A percentile compares a stretch with the other conserved stretches of the same genome.
These are phyloP conservation scores for Phytopythium cucurbitacearum DNA, from an alignment of 352 stramenopile genomes.

Conservation along the genomic window DNA sequence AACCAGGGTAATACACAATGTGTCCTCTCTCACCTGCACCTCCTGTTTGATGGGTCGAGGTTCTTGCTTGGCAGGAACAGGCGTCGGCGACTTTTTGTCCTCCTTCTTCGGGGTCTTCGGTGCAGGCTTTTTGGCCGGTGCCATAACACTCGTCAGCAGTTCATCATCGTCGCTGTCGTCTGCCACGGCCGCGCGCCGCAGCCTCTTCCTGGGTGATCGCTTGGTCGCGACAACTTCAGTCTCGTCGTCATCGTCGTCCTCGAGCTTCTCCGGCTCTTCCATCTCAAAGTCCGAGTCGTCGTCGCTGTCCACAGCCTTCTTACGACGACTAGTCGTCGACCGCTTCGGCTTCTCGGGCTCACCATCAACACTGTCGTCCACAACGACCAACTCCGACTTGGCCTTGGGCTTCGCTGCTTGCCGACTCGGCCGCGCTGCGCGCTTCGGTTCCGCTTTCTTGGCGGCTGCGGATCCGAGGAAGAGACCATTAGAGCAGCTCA, in stretches of 20 bases:
- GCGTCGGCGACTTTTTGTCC: background rate
- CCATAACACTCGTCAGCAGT: conserved; percentile 1
- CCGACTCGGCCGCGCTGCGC: conserved; percentile 14
- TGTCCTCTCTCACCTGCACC: conserved; percentile 11
- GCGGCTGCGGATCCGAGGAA: background rate
- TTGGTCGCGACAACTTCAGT: conserved; percentile 2
- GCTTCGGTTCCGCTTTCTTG: conserved; percentile 32
- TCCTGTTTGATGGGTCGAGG: conserved; percentile 1
- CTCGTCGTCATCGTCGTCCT: conserved; percentile 10
- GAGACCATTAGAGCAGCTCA: background rate
- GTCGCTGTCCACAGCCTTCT: conserved; percentile 16
- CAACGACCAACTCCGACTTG: conserved; percentile 44
- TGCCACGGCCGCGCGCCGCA: conserved; percentile 18
- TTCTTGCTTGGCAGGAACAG: background rate
- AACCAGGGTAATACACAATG: too few species aligned
- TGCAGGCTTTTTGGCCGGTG: conserved; percentile 6
- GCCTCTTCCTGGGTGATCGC: conserved; percentile 23
- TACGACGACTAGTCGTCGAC: conserved; percentile 8
- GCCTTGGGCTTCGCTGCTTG: conserved; percentile 29
- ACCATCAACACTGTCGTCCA: conserved; percentile 57
- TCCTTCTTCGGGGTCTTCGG: conserved; percentile 10
- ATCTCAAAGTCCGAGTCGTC: conserved; percentile 42
- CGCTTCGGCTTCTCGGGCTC: conserved; percentile 22
- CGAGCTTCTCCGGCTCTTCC: conserved; percentile 9
- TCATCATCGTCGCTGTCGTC: conserved; percentile 25